phyloP scores from a whole-genome alignment of 352 stramenopile genomes.

The Phytophthora sansomeana region DNA sequence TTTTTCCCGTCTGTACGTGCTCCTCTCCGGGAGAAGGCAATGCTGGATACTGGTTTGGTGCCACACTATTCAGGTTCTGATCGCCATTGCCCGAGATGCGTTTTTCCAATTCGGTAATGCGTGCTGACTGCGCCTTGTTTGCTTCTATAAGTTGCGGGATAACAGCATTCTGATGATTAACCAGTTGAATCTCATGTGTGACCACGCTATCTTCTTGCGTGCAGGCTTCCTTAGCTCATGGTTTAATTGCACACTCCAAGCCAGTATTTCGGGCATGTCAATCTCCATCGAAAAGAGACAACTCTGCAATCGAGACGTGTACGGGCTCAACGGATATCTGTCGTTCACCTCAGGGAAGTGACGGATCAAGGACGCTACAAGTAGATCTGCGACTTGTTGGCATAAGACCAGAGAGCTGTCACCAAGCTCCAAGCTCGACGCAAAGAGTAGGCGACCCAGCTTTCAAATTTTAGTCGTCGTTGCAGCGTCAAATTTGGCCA shows the following conservation, averaged over 20 bases:
- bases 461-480: background rate
- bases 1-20: background rate
- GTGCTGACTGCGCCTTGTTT: background rate
- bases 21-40: background rate
- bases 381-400: background rate
- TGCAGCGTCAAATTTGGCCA: background rate
- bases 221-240: background rate
- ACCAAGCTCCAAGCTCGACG: background rate
- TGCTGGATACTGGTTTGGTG: background rate
- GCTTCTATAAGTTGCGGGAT: background rate
- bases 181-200: background rate
- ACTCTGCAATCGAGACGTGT: background rate
- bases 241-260: conserved; percentile 8
- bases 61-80: background rate
- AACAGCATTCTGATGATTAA: background rate
- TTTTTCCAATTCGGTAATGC: background rate
- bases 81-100: too few relatives aligned
- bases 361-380: background rate
- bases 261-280: conserved; percentile 1
- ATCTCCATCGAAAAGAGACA: background rate
- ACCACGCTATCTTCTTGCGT: background rate
- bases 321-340: conserved; percentile 3
- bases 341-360: conserved; percentile 9
- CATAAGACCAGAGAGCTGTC: background rate
- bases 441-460: background rate